Evolutionary conservation across 2,329 filamentous ascomycete species (phyloP).

Genomic region (Sarocladium kiliense): DNA sequence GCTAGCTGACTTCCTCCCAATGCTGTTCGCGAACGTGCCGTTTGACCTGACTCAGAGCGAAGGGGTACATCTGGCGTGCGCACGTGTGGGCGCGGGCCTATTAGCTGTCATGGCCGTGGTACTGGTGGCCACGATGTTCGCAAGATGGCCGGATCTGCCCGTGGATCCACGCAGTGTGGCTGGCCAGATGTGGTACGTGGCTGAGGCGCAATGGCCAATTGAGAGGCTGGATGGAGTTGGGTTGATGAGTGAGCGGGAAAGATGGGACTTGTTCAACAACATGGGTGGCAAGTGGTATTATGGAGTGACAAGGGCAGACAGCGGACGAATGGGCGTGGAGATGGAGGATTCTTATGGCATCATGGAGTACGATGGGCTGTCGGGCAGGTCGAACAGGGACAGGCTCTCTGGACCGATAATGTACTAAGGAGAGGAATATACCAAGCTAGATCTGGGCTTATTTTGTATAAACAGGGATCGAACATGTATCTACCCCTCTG

Average conservation of each 20-base stretch:
- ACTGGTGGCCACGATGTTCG: slow-evolving; percentile 33
- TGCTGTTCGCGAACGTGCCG: slow-evolving; percentile 43
- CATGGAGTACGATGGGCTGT: slow-evolving; percentile 1
- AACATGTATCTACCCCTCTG: no score
- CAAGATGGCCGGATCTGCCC: slow-evolving; percentile 38
- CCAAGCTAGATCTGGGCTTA: no score
- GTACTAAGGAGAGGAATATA: background rate
- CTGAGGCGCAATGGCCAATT: background rate
- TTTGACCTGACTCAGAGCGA: slow-evolving; percentile 37
- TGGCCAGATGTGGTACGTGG: slow-evolving; percentile 38
- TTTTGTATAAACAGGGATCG: no score
- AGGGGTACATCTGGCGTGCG: slow-evolving; percentile 33
- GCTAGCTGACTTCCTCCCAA: slow-evolving; percentile 44
- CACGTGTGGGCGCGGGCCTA: slow-evolving; percentile 31
- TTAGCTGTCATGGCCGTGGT: slow-evolving; percentile 37
- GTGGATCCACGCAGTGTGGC: slow-evolving; percentile 42
- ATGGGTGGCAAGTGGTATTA: slow-evolving; percentile 6
- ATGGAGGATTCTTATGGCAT: slow-evolving; percentile 3
- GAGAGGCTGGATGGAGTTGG: background rate
- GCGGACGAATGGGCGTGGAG: slow-evolving; percentile 3
- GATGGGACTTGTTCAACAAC: background rate
- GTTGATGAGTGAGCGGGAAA: background rate
- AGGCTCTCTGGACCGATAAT: background rate
- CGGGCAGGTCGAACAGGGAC: background rate
- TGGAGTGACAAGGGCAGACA: background rate